Conservation (phyloP, 768 basidiomycete genomes). For the Boletellus sp. region DNA sequence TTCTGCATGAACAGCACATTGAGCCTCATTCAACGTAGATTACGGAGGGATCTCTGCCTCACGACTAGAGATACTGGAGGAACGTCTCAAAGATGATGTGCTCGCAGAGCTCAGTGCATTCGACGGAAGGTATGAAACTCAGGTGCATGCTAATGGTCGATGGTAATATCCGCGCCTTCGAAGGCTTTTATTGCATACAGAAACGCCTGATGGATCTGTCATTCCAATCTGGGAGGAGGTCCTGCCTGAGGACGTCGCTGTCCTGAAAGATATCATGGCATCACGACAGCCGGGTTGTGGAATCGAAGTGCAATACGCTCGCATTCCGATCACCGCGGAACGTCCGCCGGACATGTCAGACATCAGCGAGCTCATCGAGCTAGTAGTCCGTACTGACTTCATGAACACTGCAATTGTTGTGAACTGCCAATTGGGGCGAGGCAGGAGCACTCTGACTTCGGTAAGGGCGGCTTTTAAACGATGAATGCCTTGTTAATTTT, state of each 20-base stretch:
- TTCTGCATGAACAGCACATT: neutral
- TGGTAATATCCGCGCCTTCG: slow-evolving; percentile 1
- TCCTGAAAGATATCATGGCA: slow-evolving; percentile 87
- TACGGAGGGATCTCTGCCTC: slow-evolving; percentile 93
- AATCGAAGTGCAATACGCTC: slow-evolving; percentile 70
- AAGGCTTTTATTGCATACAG: slow-evolving; percentile 86
- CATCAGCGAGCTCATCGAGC: slow-evolving; percentile 71
- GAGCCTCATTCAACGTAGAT: slow-evolving; percentile 43
- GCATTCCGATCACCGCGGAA: slow-evolving; percentile 93
- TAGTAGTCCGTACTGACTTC: slow-evolving; percentile 66
- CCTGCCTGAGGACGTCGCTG: slow-evolving; percentile 62
- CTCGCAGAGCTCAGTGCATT: slow-evolving; percentile 77
- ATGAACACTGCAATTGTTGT: slow-evolving; percentile 80
- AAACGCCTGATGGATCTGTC: slow-evolving; percentile 81
- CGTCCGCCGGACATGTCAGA: slow-evolving; percentile 72
- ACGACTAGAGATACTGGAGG: slow-evolving; percentile 86
- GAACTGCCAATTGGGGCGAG: slow-evolving; percentile 93
- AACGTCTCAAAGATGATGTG: slow-evolving; percentile 85
- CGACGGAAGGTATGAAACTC: slow-evolving; percentile 64
- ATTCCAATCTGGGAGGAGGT: slow-evolving; percentile 96
- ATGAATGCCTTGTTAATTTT: slow-evolving; percentile 1
- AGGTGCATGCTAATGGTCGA: neutral
- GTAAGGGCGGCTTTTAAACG: slow-evolving; percentile 37
- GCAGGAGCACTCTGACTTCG: slow-evolving; percentile 88
- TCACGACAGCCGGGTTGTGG: slow-evolving; percentile 41